Evolutionary conservation across 352 stramenopile species (phyloP).

Genomic region (Globisporangium alternatum): DNA sequence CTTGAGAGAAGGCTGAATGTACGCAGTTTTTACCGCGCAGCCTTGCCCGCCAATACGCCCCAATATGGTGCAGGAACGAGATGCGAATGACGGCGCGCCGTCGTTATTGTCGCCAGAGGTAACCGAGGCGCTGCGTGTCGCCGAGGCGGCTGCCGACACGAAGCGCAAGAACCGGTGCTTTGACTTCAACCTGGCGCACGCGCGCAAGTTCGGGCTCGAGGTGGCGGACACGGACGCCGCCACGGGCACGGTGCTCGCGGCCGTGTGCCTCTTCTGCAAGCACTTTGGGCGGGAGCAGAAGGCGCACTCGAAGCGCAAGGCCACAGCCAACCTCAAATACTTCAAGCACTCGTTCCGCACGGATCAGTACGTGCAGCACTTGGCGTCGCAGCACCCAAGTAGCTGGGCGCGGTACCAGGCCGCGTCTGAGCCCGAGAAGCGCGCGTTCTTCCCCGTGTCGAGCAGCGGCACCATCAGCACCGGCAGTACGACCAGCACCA

Average conservation of each 20-base stretch:
- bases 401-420: constrained; percentile 48
- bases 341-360: constrained; percentile 64
- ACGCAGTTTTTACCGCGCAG: too few relatives aligned
- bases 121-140: not conserved
- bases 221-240: constrained; percentile 42
- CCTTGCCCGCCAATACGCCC: not conserved
- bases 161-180: constrained; percentile 30
- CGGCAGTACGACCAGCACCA: not conserved
- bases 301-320: constrained; percentile 47
- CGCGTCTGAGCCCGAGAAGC: constrained; percentile 39
- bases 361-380: constrained; percentile 73
- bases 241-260: constrained; percentile 41
- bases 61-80: constrained; percentile 5
- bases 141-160: constrained; percentile 17
- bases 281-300: constrained; percentile 59
- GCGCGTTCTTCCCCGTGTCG: constrained; percentile 40
- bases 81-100: not conserved
- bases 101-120: not conserved
- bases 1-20: too few relatives aligned
- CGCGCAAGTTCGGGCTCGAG: constrained; percentile 51
- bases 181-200: constrained; percentile 25
- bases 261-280: constrained; percentile 63
- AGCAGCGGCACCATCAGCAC: not conserved
- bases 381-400: constrained; percentile 47
- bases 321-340: constrained; percentile 65